Conservation (phyloP, 176 grass and related monocot species). For the Eremochloa ophiuroides region DNA sequence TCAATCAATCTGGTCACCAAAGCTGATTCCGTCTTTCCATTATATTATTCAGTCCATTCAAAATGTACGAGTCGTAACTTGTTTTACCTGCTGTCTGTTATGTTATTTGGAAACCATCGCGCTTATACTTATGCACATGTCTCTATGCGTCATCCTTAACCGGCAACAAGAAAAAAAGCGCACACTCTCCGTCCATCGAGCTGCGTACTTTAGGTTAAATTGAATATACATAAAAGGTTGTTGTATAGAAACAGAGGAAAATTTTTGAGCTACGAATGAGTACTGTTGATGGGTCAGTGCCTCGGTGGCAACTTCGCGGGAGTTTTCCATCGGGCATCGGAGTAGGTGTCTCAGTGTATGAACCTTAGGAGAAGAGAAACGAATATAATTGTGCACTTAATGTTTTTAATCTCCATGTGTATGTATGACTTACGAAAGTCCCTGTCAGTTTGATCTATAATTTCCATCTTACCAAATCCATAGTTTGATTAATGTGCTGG, state of each 20-base stretch:
- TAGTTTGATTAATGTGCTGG: too few relatives aligned
- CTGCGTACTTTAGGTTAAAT: not conserved
- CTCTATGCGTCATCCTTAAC: not conserved
- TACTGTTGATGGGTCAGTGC: too few relatives aligned
- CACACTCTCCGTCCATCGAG: not conserved
- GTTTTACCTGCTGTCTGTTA: not conserved
- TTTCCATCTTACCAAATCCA: not conserved
- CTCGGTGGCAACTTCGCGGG: too few relatives aligned
- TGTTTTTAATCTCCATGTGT: not conserved
- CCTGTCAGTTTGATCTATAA: not conserved
- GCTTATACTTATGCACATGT: not conserved
- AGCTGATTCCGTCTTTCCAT: not conserved
- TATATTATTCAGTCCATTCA: not conserved
- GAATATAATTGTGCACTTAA: not conserved
- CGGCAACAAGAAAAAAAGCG: not conserved
- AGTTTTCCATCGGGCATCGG: too few relatives aligned
- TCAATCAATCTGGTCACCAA: not conserved
- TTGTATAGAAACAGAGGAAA: not conserved
- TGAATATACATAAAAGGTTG: too few relatives aligned
- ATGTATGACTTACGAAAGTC: not conserved
- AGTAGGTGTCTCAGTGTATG: too few relatives aligned
- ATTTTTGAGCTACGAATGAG: not conserved
- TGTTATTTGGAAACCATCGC: not conserved
- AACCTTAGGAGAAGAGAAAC: too few relatives aligned
- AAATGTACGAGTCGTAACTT: not conserved